A percentile compares a stretch with the other conserved stretches of the same genome.
Evolutionary conservation across 2,329 filamentous ascomycete species (phyloP).

Genomic region (Helminthosporium solani): DNA sequence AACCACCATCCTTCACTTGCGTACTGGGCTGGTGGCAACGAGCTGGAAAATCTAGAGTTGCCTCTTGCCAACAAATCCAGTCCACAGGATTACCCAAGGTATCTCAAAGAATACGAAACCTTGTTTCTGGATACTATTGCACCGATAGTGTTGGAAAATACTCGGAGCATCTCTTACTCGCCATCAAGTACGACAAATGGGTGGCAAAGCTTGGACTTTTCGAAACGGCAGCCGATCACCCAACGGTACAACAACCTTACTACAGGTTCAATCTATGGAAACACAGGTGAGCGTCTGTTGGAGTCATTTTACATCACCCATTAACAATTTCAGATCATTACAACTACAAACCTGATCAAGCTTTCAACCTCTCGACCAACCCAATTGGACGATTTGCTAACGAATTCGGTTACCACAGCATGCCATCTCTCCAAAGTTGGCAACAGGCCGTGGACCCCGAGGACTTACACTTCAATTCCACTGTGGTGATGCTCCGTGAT

Average conservation of each 20-base stretch:
- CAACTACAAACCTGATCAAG: conserved; percentile 55
- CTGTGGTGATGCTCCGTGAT: conserved; percentile 57
- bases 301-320: not conserved
- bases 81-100: conserved; percentile 47
- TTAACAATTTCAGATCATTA: conserved; percentile 51
- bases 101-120: conserved; percentile 57
- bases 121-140: conserved; percentile 59
- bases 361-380: conserved; percentile 58
- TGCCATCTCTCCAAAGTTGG: conserved; percentile 63
- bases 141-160: conserved; percentile 59
- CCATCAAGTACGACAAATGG: conserved; percentile 63
- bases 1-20: conserved; percentile 57
- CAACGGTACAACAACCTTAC: conserved; percentile 59
- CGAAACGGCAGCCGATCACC: conserved; percentile 53
- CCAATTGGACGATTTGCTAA: conserved; percentile 62
- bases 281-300: conserved; percentile 47
- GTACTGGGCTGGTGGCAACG: conserved; percentile 52
- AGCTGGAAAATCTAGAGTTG: conserved; percentile 60
- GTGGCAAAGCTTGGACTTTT: conserved; percentile 57
- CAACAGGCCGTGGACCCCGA: conserved; percentile 52
- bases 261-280: conserved; percentile 57
- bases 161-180: conserved; percentile 60
- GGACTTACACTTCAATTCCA: conserved; percentile 60
- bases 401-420: conserved; percentile 64
- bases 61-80: conserved; percentile 38